Base-by-base conservation (phyloP, 1,139 yeast genomes). In the Lodderomyces metapsilosis region DNA sequence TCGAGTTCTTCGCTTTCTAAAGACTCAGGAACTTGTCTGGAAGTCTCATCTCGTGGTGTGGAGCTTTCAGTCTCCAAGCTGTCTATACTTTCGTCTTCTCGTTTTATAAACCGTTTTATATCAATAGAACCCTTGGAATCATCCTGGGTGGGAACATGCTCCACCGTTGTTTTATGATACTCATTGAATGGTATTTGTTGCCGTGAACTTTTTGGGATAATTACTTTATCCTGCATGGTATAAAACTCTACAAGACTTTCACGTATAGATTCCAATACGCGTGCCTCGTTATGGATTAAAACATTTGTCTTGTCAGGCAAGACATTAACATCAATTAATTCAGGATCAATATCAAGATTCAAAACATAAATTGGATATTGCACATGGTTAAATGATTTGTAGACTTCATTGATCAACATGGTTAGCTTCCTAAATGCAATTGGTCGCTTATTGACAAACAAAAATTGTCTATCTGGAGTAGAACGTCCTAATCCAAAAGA, bases 271-370 rank as follows among this genome's bases (percentile, higher is more conserved):
- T 82, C 85, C 7, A 85, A 52, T 1, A 89, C 58, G 11, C 63
- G 59, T 4, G 62, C 60, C 57, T 91, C 97, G 46, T 80, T 72
- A 43, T 84, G 91, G 1, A 92, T 57, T 51, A 88, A 56, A 2
- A 92, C 71, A 2, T 80, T 76, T 37, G 94, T 68, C 57, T 92
- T 92, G 57, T 92, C 97, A 0, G 98, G 98, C 0, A 96, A 82
- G 1, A 94, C 84, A 60, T 92, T 92, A 15, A 92, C 74, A 62
- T 92, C 99, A 28, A 87, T 60, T 17, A 70, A 65, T 17, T 59
- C 54, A 0, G 84, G 71, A 35, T 75, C 72, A 10, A 88, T 59
- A 8, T 57, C 55, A 27, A 92, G 52, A 58, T 94, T 74, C 2
- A 88, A 54, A 1, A 89, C 66, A 40, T 86, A 71, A n/a, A 80